These are phyloP conservation scores for Trypanosomatidae sp. DNA, from an alignment of 208 protist species.

Conservation along the genomic window DNA sequence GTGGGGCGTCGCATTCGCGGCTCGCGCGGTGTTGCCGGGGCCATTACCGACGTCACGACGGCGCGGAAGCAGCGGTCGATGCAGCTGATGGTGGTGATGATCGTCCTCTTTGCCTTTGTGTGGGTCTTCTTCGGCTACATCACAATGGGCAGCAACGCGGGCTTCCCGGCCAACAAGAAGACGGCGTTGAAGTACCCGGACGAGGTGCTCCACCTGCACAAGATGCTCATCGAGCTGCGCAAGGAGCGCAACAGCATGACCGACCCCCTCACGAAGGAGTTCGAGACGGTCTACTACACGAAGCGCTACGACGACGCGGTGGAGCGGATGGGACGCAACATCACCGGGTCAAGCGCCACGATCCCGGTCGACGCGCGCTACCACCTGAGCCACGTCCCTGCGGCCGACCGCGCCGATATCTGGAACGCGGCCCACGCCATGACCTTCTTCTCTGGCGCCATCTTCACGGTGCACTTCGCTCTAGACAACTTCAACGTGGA, in stretches of 20 bases:
- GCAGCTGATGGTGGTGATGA: slow-evolving; percentile 46
- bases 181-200: slow-evolving; percentile 37
- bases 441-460: slow-evolving; percentile 76
- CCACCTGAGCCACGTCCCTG: slow-evolving; percentile 21
- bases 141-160: slow-evolving; percentile 32
- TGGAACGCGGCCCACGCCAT: slow-evolving; percentile 66
- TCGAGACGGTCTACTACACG: slow-evolving; percentile 37
- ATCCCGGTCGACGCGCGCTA: slow-evolving; percentile 23
- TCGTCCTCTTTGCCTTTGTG: slow-evolving; percentile 42
- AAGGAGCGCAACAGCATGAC: slow-evolving; percentile 43
- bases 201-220: slow-evolving; percentile 65
- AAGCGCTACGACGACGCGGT: slow-evolving; percentile 35
- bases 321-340: slow-evolving; percentile 40
- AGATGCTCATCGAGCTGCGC: slow-evolving; percentile 46
- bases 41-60: slow-evolving; percentile 18
- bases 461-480: slow-evolving; percentile 84
- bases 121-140: slow-evolving; percentile 38
- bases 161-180: slow-evolving; percentile 41
- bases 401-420: slow-evolving; percentile 36
- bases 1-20: slow-evolving; percentile 34
- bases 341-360: slow-evolving; percentile 24
- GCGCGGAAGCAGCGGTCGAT: slow-evolving; percentile 56
- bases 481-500: slow-evolving; percentile 82
- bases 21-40: slow-evolving; percentile 10
- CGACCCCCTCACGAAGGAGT: slow-evolving; percentile 38